Percentiles rank a stretch among this genome's conserved stretches.
Evolutionary conservation across 352 stramenopile genomes (phyloP).

Genomic region (Thalassiosira hispida): DNA sequence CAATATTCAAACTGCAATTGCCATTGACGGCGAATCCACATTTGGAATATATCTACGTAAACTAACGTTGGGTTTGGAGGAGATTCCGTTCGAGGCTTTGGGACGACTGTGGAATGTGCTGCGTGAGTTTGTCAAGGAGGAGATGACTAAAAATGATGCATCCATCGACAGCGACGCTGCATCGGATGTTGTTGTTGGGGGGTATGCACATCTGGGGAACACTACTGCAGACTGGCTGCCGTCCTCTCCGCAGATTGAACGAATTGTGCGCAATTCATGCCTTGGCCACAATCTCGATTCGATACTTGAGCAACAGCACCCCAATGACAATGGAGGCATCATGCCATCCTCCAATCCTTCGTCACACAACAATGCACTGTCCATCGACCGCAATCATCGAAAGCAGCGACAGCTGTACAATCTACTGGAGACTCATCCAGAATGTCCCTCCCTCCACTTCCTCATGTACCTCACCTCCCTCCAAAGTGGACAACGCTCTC

Average conservation of each 20-base stretch:
- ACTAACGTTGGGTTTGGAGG: conserved; percentile 75
- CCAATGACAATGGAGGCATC: too few species aligned
- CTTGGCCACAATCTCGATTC: too few species aligned
- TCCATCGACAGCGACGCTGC: not conserved
- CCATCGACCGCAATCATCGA: too few species aligned
- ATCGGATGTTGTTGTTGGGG: too few species aligned
- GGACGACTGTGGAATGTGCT: conserved; percentile 67
- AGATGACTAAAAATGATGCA: conserved; percentile 4
- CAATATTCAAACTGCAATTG: conserved; percentile 19
- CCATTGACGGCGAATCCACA: conserved; percentile 55
- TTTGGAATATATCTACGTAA: conserved; percentile 75
- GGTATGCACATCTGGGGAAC: too few species aligned
- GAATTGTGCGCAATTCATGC: too few species aligned
- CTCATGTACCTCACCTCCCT: conserved; percentile 89
- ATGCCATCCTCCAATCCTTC: too few species aligned
- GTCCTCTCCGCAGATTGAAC: too few species aligned
- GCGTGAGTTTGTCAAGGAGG: conserved; percentile 42
- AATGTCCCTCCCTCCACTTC: conserved; percentile 82
- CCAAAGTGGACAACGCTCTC: conserved; percentile 86
- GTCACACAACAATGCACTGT: too few species aligned
- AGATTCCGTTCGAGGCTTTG: conserved; percentile 73
- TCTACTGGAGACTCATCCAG: conserved; percentile 67
- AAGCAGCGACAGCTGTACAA: too few species aligned
- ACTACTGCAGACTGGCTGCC: too few species aligned
- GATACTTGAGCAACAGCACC: too few species aligned